Percentiles rank a stretch among this genome's conserved stretches.
phyloP scores from a whole-genome alignment of 1,139 yeast genomes.

The Lodderomyces metapsilosis region DNA sequence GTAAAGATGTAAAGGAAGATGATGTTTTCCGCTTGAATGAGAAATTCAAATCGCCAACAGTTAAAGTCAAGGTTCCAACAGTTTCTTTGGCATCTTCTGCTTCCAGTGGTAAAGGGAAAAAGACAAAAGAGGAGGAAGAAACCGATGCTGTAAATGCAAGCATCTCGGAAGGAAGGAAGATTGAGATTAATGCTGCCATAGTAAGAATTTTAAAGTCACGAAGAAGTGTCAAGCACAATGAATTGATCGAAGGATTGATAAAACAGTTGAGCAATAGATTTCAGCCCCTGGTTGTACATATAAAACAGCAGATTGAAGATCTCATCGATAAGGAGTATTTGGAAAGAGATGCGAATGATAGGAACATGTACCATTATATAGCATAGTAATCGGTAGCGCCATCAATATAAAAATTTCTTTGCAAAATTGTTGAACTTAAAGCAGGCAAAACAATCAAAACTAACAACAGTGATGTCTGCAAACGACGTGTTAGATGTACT shows the following conservation, averaged over 20 bases:
- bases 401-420: too few relatives aligned
- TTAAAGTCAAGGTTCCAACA: conserved; percentile 76
- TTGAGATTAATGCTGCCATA: conserved; percentile 82
- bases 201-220: conserved; percentile 85
- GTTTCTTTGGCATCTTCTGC: conserved; percentile 39
- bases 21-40: conserved; percentile 73
- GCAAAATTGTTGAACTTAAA: too few relatives aligned
- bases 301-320: conserved; percentile 78
- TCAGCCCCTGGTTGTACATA: conserved; percentile 62
- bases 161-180: conserved; percentile 46
- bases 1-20: conserved; percentile 61
- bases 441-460: too few relatives aligned
- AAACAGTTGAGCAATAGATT: conserved; percentile 64
- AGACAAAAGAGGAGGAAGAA: conserved; percentile 40
- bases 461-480: conserved; percentile 37
- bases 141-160: conserved; percentile 33
- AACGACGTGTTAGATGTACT: conserved; percentile 77
- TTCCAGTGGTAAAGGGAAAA: conserved; percentile 26
- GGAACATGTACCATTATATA: conserved; percentile 67
- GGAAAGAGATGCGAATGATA: conserved; percentile 64
- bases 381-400: conserved; percentile 34
- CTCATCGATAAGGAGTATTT: conserved; percentile 82
- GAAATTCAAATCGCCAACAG: conserved; percentile 67
- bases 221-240: conserved; percentile 59
- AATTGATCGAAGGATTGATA: conserved; percentile 64